Evolutionary conservation across 2,329 filamentous ascomycete species (phyloP).

Genomic region (Sclerotinia sclerotiorum): DNA sequence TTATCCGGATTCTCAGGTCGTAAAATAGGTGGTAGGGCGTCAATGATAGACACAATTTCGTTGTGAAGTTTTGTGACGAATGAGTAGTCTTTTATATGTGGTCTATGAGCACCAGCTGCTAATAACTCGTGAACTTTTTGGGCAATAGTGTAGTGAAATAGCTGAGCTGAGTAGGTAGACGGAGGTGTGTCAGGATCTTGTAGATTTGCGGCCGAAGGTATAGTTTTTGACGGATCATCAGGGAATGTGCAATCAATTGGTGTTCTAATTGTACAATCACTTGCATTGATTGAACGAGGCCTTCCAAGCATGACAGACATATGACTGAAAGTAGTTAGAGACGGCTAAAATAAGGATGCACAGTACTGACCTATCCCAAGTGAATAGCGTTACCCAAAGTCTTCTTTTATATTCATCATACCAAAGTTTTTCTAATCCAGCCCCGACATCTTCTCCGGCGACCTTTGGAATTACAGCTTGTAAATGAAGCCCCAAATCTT

Average conservation of each 20-base stretch:
- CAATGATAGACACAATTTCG: constrained; percentile 10
- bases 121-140: constrained; percentile 23
- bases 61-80: constrained; percentile 21
- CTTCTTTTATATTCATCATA: constrained; percentile 24
- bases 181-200: constrained; percentile 1
- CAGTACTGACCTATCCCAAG: constrained; percentile 25
- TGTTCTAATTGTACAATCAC: constrained; percentile 23
- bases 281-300: constrained; percentile 25
- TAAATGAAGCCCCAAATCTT: constrained; percentile 25
- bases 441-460: constrained; percentile 2
- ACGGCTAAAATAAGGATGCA: background rate
- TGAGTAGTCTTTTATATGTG: constrained; percentile 24
- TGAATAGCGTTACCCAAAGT: constrained; percentile 24
- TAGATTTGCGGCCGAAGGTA: background rate
- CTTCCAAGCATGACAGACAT: constrained; percentile 26
- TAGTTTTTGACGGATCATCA: constrained; percentile 16
- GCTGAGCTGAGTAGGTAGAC: background rate
- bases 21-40: background rate
- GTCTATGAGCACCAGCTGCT: constrained; percentile 16
- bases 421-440: constrained; percentile 23
- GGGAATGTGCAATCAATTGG: constrained; percentile 25
- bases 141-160: constrained; percentile 21
- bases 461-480: constrained; percentile 11
- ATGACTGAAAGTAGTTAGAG: constrained; percentile 15
- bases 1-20: constrained; percentile 7